phyloP scores from a whole-genome alignment of 805 yeast genomes.

The Cyberlindnera misumaiensis region DNA sequence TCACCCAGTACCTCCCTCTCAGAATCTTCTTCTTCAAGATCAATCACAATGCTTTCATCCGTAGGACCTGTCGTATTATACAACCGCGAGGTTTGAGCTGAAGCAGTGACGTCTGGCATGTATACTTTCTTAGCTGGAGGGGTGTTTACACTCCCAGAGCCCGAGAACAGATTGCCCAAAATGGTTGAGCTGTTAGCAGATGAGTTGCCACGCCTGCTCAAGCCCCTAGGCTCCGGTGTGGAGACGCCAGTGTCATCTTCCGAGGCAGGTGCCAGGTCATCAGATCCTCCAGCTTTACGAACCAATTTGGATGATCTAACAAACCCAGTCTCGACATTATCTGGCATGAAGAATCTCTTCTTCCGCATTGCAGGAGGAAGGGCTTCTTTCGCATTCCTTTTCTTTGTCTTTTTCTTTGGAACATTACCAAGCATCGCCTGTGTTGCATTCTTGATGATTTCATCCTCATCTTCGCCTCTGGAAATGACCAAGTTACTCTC shows the following conservation, averaged over 20 bases:
- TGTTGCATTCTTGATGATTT: slow-evolving; percentile 61
- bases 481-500: slow-evolving; percentile 54
- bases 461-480: slow-evolving; percentile 55
- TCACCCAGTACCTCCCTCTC: too few relatives aligned
- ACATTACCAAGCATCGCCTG: slow-evolving; percentile 47
- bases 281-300: slow-evolving; percentile 19
- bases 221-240: background rate
- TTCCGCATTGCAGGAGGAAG: slow-evolving; percentile 15
- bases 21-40: background rate
- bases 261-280: slow-evolving; percentile 3
- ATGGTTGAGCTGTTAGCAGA: background rate
- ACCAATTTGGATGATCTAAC: slow-evolving; percentile 44
- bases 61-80: background rate
- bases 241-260: background rate
- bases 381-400: slow-evolving; percentile 8
- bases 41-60: slow-evolving; percentile 1
- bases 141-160: slow-evolving; percentile 1
- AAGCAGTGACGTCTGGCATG: background rate
- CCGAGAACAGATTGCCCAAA: slow-evolving; percentile 6
- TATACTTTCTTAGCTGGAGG: slow-evolving; percentile 1
- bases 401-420: slow-evolving; percentile 11
- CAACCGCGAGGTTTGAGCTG: background rate
- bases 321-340: slow-evolving; percentile 61
- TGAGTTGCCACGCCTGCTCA: background rate
- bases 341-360: slow-evolving; percentile 68